Evolutionary conservation across 1,284 basidiomycete species (phyloP), one percentile per base, ranked within the genome.

Genomic region (Apiotrichum siamense): DNA sequence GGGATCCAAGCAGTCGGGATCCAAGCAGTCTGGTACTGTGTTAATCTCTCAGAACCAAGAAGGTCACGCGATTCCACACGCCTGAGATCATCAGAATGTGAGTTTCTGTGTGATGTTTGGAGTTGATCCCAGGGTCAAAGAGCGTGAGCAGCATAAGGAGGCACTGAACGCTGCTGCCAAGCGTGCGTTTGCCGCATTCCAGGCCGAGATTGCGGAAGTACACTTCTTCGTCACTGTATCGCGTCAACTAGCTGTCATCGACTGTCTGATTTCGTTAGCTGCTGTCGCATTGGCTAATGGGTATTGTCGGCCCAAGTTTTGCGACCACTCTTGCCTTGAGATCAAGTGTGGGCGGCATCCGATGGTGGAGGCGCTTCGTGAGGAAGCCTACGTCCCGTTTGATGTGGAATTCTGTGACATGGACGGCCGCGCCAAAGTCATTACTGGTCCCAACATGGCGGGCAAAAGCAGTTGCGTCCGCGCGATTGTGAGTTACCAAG

Each of bases 111-210:
- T 9, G 3, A 3, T 10, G 18, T 9, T 17, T 15, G 10, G 3
- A 5, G 6, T 39, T 45, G 20, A 50, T 10, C 10, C 5, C 39
- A 74, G 69, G 18, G 69, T 86, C 1, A 79, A 86, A 57, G 83
- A 89, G 62, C 81, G 85, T 35, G 83, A 87, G 35, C 88, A 85
- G 64, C 83, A 81, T 54, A 80, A 81, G 58, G 94, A 97, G 70
- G 81, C 77, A 3, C 80, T 94, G 0, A 77, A 83, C 44, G 81
- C 78, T 0, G 75, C 83, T 56, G 80, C 87, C 1, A 77, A 82
- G 50, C 77, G 76, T 35, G 86, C 88, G 0, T 91, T 83, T 64
- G 53, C 57, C 12, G 66, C 76, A 1, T 94, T 93, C 66, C 79
- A 93, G 37, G 63, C 72, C 33, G 83, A 86, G 48, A 85, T 91